phyloP scores from a whole-genome alignment of 176 grass and related monocot species.

The Olyra latifolia region DNA sequence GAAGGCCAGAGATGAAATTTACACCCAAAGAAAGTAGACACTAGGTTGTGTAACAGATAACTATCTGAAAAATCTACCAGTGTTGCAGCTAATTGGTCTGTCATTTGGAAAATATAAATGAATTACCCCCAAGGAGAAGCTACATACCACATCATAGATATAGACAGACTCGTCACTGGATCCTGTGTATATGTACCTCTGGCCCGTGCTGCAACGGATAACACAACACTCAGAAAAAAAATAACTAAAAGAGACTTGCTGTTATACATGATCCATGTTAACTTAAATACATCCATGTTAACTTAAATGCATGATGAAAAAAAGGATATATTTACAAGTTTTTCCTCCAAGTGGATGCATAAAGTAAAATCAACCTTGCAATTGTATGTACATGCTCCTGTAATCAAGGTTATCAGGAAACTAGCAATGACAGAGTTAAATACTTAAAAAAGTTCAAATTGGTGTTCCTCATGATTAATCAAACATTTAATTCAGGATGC shows the following conservation, averaged over 20 bases:
- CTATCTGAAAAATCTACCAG: neutral
- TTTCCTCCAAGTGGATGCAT: neutral
- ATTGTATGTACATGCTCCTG: neutral
- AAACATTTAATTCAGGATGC: neutral
- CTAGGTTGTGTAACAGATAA: neutral
- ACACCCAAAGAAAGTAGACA: neutral
- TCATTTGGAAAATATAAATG: neutral
- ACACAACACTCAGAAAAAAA: conserved; percentile 4
- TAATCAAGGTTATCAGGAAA: neutral
- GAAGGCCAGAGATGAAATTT: neutral
- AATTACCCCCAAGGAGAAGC: neutral
- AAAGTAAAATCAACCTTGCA: neutral
- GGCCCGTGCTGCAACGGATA: conserved; percentile 69
- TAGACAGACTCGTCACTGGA: conserved; percentile 69
- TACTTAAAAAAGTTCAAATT: neutral
- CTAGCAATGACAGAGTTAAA: neutral
- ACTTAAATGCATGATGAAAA: neutral
- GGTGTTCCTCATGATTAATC: neutral
- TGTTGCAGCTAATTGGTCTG: neutral
- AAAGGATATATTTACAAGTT: neutral
- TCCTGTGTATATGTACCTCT: conserved; percentile 97
- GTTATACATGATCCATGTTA: neutral
- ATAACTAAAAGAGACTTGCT: neutral
- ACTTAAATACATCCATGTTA: neutral
- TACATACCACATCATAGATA: conserved; percentile 82